These are phyloP conservation scores for Sporothrix globosa DNA, from an alignment of 2,329 filamentous ascomycete species.

Conservation along the genomic window DNA sequence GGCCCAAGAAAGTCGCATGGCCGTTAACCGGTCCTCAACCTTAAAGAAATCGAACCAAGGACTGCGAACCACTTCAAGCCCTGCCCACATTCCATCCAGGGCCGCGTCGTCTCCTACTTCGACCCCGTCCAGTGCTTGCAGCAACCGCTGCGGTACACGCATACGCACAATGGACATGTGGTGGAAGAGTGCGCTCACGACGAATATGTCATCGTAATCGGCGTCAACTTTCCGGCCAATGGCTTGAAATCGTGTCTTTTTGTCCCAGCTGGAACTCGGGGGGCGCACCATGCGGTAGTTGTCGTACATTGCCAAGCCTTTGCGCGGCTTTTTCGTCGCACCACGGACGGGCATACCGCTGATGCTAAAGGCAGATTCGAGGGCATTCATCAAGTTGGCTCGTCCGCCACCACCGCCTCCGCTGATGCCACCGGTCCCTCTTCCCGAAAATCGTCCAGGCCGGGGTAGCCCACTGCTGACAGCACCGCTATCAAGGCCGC, in stretches of 20 bases:
- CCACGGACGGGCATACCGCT: conserved; percentile 13
- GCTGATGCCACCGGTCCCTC: not conserved
- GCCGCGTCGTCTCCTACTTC: conserved; percentile 37
- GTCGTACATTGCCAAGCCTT: conserved; percentile 63
- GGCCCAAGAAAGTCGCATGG: conserved; percentile 61
- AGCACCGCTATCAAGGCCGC: too few relatives aligned
- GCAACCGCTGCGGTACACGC: conserved; percentile 58
- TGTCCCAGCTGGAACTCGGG: conserved; percentile 63
- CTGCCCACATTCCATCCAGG: conserved; percentile 4
- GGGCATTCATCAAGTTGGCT: conserved; percentile 11
- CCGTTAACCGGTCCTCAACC: conserved; percentile 57
- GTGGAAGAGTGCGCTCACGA: conserved; percentile 64
- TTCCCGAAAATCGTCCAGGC: not conserved
- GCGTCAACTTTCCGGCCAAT: conserved; percentile 56
- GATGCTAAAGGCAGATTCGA: conserved; percentile 14
- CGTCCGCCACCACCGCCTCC: not conserved
- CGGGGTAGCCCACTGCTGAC: not conserved
- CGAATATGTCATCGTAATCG: conserved; percentile 63
- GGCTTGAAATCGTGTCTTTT: conserved; percentile 59
- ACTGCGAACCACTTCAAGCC: conserved; percentile 60
- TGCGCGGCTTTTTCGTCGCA: conserved; percentile 54
- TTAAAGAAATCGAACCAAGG: conserved; percentile 65
- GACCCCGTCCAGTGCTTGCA: conserved; percentile 57
- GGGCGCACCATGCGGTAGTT: conserved; percentile 65
- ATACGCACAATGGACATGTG: conserved; percentile 62